Evolutionary conservation across 2,329 filamentous ascomycete genomes (phyloP).

Genomic region (Thermoascus crustaceus): DNA sequence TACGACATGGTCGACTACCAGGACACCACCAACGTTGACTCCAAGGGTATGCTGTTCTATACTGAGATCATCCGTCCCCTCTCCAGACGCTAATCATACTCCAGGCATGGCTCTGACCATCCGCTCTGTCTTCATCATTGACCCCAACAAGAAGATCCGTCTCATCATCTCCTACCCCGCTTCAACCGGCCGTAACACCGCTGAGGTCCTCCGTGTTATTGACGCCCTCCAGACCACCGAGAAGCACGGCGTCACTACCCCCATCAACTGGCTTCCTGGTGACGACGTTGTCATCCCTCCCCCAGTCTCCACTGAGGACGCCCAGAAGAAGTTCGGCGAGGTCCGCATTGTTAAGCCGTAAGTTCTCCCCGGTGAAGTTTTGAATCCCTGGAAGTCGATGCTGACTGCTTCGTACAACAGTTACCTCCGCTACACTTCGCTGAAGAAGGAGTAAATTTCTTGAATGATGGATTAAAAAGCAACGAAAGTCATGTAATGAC

Average conservation of each 20-base stretch:
- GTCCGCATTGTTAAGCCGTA: constrained; percentile 54
- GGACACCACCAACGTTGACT: constrained; percentile 71
- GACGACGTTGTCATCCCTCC: constrained; percentile 92
- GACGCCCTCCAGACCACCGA: constrained; percentile 77
- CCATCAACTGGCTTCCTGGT: constrained; percentile 82
- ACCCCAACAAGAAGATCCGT: constrained; percentile 87
- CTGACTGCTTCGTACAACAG: background rate
- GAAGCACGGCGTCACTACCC: constrained; percentile 79
- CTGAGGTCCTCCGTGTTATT: constrained; percentile 69
- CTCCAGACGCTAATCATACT: constrained; percentile 4
- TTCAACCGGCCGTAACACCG: constrained; percentile 75
- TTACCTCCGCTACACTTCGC: background rate
- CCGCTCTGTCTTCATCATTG: constrained; percentile 89
- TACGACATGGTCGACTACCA: constrained; percentile 83
- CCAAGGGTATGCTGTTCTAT: constrained; percentile 48
- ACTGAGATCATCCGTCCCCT: background rate
- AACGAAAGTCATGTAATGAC: background rate
- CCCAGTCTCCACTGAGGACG: constrained; percentile 71
- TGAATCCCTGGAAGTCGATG: background rate
- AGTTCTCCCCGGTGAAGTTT: no score
- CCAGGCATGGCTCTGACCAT: constrained; percentile 74
- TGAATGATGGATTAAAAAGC: background rate
- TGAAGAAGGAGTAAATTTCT: constrained; percentile 1
- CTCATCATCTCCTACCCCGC: constrained; percentile 89
- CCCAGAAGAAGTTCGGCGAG: constrained; percentile 78